Conservation (phyloP, 139 green algal species). For the Chlamydomonas incerta region DNA sequence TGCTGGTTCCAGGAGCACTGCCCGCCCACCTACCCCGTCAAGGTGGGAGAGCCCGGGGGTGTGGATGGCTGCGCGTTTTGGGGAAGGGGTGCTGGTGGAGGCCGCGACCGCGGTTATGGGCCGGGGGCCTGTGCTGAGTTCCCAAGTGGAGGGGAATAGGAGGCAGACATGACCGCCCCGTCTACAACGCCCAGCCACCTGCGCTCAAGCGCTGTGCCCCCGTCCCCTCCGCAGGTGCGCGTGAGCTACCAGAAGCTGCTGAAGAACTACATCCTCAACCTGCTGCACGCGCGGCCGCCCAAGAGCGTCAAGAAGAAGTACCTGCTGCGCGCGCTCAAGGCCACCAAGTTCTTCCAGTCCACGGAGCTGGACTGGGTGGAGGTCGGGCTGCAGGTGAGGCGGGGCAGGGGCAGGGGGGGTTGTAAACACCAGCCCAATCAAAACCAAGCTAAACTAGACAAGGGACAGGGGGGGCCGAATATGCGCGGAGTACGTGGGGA, state of each 20-base stretch:
- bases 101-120: too few species aligned
- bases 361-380: constrained; percentile 99
- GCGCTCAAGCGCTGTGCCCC: not conserved
- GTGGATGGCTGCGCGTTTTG: too few species aligned
- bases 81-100: too few species aligned
- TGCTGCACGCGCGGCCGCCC: constrained; percentile 92
- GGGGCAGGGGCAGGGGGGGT: not conserved
- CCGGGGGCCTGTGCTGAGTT: too few species aligned
- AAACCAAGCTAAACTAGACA: too few species aligned
- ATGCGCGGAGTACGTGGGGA: too few species aligned
- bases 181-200: not conserved
- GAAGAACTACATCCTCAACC: constrained; percentile 98
- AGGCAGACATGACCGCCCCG: too few species aligned
- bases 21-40: constrained; percentile 92
- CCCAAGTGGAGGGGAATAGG: too few species aligned
- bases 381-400: constrained; percentile 88
- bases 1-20: constrained; percentile 94
- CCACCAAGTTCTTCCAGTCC: constrained; percentile 99
- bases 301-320: constrained; percentile 97
- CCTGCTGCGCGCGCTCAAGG: constrained; percentile 90
- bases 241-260: constrained; percentile 99
- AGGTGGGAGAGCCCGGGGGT: constrained; percentile 69
- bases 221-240: constrained; percentile 82
- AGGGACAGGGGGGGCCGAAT: too few species aligned
- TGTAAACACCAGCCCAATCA: too few species aligned